Conservation (phyloP, 1,284 basidiomycete genomes). For the Trichosporon sp. region DNA sequence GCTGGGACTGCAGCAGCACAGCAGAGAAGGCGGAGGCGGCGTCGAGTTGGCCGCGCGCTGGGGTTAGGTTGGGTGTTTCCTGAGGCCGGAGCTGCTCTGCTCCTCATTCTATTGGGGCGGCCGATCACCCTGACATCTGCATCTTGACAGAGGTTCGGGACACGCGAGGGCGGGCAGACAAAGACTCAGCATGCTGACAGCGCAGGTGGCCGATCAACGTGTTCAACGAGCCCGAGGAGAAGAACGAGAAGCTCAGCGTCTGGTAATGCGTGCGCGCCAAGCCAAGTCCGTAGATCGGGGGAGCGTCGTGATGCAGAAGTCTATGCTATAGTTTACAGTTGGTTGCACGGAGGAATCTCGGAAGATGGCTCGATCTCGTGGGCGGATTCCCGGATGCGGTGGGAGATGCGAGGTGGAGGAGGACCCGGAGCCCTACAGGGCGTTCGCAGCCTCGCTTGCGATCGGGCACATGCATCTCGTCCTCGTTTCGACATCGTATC, state of each 20-base stretch:
- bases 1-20: no score
- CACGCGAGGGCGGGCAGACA: background rate
- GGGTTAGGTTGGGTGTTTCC: background rate
- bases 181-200: background rate
- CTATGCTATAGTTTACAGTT: background rate
- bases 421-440: background rate
- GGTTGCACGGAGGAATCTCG: background rate
- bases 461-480: background rate
- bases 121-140: background rate
- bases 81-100: background rate
- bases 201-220: slow-evolving; percentile 62
- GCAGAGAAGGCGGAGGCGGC: no score
- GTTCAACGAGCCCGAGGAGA: slow-evolving; percentile 62
- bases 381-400: background rate
- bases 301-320: background rate
- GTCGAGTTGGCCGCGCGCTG: background rate
- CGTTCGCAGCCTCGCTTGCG: background rate
- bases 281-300: background rate
- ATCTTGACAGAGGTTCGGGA: background rate
- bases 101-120: background rate
- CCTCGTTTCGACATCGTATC: background rate
- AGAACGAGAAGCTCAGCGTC: slow-evolving; percentile 14
- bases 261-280: slow-evolving; percentile 12
- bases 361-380: background rate
- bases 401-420: background rate